A percentile compares a stretch with the other conserved stretches of the same genome.
Conservation (phyloP, 768 basidiomycete genomes). For the Suillus luteus region DNA sequence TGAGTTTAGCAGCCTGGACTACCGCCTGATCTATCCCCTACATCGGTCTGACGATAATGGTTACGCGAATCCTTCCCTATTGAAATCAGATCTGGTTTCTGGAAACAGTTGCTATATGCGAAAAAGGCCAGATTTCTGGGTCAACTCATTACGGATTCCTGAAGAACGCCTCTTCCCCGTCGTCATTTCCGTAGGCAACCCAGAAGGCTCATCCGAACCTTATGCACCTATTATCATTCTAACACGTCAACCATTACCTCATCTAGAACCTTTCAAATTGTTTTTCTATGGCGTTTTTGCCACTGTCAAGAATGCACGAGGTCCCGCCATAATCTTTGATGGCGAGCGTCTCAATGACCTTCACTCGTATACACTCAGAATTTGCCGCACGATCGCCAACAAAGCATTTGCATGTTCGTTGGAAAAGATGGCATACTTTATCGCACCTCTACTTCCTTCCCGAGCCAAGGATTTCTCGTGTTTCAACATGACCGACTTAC, state of each 20-base stretch:
- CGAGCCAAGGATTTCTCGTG: constrained; percentile 17
- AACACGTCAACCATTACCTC: constrained; percentile 66
- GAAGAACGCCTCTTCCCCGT: constrained; percentile 35
- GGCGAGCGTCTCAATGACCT: constrained; percentile 49
- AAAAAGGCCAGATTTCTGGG: constrained; percentile 72
- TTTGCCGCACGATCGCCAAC: constrained; percentile 65
- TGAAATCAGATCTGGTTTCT: constrained; percentile 28
- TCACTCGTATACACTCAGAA: constrained; percentile 61
- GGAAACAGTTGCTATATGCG: constrained; percentile 58
- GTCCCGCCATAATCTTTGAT: constrained; percentile 51
- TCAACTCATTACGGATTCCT: constrained; percentile 36
- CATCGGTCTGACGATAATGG: constrained; percentile 5
- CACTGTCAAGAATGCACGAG: constrained; percentile 45
- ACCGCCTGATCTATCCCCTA: constrained; percentile 41
- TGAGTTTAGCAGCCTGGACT: constrained; percentile 52
- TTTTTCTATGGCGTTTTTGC: constrained; percentile 55
- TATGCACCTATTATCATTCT: constrained; percentile 66
- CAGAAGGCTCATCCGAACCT: constrained; percentile 30
- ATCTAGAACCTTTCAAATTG: constrained; percentile 54
- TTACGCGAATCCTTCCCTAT: not conserved
- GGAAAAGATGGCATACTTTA: constrained; percentile 62
- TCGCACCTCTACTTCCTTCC: constrained; percentile 57
- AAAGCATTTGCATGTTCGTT: constrained; percentile 61
- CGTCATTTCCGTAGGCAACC: constrained; percentile 38
- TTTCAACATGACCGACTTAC: constrained; percentile 30